phyloP scores from a whole-genome alignment of 2,329 filamentous ascomycete genomes.

The Fusarium odoratissimum region DNA sequence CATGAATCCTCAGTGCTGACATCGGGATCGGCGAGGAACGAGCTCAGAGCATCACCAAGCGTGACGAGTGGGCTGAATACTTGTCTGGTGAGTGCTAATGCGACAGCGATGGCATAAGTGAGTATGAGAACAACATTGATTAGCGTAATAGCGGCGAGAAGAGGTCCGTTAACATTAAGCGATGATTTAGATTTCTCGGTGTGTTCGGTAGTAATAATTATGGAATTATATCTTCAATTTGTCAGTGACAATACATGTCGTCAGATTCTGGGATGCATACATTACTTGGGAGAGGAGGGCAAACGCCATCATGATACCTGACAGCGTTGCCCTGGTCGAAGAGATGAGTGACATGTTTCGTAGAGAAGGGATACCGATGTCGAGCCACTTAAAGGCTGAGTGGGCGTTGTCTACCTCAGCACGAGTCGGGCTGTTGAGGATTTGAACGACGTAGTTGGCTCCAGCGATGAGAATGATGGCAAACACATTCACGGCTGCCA shows the following conservation, averaged over 20 bases:
- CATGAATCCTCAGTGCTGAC: conserved; percentile 56
- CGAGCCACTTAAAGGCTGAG: conserved; percentile 59
- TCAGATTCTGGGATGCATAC: conserved; percentile 50
- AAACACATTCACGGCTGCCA: conserved; percentile 58
- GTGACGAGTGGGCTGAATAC: conserved; percentile 59
- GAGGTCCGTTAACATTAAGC: conserved; percentile 56
- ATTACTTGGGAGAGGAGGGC: conserved; percentile 62
- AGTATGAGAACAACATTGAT: conserved; percentile 57
- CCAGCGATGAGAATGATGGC: conserved; percentile 58
- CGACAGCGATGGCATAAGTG: conserved; percentile 56
- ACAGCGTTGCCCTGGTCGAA: conserved; percentile 53
- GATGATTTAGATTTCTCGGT: conserved; percentile 21
- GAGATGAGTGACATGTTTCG: conserved; percentile 61
- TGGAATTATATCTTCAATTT: conserved; percentile 60
- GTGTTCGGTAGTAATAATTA: conserved; percentile 56
- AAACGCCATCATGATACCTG: conserved; percentile 53
- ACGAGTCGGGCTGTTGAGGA: conserved; percentile 65
- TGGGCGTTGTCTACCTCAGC: conserved; percentile 61
- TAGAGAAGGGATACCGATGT: conserved; percentile 65
- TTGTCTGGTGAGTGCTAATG: conserved; percentile 50
- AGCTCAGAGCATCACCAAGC: conserved; percentile 62
- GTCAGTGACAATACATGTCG: conserved; percentile 14
- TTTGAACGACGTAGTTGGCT: conserved; percentile 65
- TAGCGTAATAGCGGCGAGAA: conserved; percentile 53
- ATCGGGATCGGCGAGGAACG: conserved; percentile 61